A percentile compares a stretch with the other conserved stretches of the same genome.
phyloP scores from a whole-genome alignment of 2,329 filamentous ascomycete genomes.

The Lachnellula occidentalis region DNA sequence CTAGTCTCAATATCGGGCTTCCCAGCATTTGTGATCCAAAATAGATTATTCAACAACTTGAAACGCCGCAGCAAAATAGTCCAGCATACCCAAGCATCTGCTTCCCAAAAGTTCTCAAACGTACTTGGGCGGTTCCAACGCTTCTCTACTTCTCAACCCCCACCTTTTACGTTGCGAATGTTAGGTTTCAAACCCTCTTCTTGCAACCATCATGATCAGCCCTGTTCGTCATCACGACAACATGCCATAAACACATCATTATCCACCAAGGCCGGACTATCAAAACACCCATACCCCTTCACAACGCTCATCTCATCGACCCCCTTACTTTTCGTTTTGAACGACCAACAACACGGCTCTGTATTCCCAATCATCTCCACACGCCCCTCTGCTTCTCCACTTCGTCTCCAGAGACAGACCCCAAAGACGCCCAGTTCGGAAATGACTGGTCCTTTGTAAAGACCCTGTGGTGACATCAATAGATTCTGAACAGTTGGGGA shows the following conservation, averaged over 20 bases:
- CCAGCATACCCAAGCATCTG: no score
- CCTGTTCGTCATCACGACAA: background rate
- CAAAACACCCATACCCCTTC: constrained; percentile 42
- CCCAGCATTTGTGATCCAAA: no score
- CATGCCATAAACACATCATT: background rate
- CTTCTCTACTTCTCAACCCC: no score
- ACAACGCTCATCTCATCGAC: constrained; percentile 43
- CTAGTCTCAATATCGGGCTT: no score
- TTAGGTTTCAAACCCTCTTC: no score
- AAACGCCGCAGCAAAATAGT: no score
- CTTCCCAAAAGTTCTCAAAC: no score
- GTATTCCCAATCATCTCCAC: constrained; percentile 16
- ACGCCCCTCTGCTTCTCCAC: background rate
- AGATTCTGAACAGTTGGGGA: constrained; percentile 31
- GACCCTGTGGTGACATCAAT: constrained; percentile 30
- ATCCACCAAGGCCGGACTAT: constrained; percentile 34
- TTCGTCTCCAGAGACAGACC: constrained; percentile 34
- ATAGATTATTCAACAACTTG: no score
- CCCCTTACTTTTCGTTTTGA: constrained; percentile 38
- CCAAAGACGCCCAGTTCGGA: constrained; percentile 41
- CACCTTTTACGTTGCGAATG: no score
- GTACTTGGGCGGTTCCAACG: no score
- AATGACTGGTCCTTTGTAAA: constrained; percentile 34
- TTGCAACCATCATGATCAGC: no score
- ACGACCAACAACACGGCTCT: constrained; percentile 32